These are phyloP conservation scores for Andrographis paniculata DNA, from an alignment of 305 asterid species.

Conservation along the genomic window DNA sequence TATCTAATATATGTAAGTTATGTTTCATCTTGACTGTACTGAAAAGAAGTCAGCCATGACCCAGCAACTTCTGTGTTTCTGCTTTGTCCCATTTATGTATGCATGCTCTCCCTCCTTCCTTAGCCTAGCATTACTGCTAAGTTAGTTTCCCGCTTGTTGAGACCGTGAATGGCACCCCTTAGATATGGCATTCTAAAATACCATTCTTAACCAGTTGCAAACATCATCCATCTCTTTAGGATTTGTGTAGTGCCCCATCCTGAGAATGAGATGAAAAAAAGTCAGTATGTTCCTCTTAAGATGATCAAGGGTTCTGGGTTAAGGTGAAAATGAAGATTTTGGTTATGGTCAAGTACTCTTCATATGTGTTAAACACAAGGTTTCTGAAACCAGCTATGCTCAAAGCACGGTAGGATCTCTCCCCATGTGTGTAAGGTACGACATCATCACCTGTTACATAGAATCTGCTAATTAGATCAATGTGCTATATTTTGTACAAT, in stretches of 20 bases:
- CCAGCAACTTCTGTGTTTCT: neutral
- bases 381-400: slow-evolving; percentile 75
- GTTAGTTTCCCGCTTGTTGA: neutral
- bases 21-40: neutral
- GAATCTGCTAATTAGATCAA: neutral
- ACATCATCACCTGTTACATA: slow-evolving; percentile 71
- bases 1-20: too few species aligned
- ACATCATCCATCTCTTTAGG: slow-evolving; percentile 97
- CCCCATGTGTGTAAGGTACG: slow-evolving; percentile 75
- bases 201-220: slow-evolving; percentile 58
- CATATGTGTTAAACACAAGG: slow-evolving; percentile 61
- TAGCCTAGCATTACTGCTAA: too few species aligned
- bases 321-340: slow-evolving; percentile 1
- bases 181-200: slow-evolving; percentile 22
- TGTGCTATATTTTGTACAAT: too few species aligned
- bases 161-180: neutral
- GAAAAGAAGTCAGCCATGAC: neutral
- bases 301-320: slow-evolving; percentile 1
- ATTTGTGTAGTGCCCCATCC: slow-evolving; percentile 93
- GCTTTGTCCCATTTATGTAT: neutral
- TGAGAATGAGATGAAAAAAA: slow-evolving; percentile 19
- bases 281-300: slow-evolving; percentile 7
- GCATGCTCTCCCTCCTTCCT: neutral
- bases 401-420: slow-evolving; percentile 63
- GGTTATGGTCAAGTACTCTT: slow-evolving; percentile 42